Evolutionary conservation across 371 early-diverging fungal species (phyloP).

Genomic region (Actinomortierella wolfii): DNA sequence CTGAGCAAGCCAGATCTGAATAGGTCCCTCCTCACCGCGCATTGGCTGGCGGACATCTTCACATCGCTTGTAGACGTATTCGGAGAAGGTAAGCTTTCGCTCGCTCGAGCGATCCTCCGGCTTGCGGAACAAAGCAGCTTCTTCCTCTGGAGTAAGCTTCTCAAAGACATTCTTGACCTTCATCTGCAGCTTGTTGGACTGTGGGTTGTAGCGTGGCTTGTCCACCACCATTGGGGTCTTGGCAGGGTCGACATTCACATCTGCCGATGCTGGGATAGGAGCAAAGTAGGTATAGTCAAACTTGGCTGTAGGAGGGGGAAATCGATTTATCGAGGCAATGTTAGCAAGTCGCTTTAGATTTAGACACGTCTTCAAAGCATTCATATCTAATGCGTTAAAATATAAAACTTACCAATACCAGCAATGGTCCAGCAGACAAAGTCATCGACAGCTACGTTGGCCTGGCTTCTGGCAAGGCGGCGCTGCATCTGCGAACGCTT

Average conservation of each 20-base stretch:
- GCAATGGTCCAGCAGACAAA: constrained; percentile 83
- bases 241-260: constrained; percentile 27
- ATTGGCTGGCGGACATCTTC: constrained; percentile 45
- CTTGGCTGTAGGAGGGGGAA: constrained; percentile 32
- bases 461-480: constrained; percentile 24
- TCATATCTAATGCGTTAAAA: no score
- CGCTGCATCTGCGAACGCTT: constrained; percentile 24
- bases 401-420: constrained; percentile 61
- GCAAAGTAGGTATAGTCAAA: constrained; percentile 59
- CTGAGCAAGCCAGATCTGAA: constrained; percentile 45
- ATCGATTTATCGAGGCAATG: constrained; percentile 18
- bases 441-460: constrained; percentile 58
- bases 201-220: constrained; percentile 23
- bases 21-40: constrained; percentile 42
- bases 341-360: background rate
- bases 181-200: constrained; percentile 35
- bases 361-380: no score
- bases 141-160: constrained; percentile 23
- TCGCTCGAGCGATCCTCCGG: constrained; percentile 38
- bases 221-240: constrained; percentile 28
- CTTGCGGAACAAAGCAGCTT: constrained; percentile 11
- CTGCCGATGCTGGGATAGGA: constrained; percentile 34
- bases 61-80: constrained; percentile 43
- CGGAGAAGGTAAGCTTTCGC: constrained; percentile 38
- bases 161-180: constrained; percentile 47